phyloP scores from a whole-genome alignment of 2,329 filamentous ascomycete species.

The Blastomyces silverae region DNA sequence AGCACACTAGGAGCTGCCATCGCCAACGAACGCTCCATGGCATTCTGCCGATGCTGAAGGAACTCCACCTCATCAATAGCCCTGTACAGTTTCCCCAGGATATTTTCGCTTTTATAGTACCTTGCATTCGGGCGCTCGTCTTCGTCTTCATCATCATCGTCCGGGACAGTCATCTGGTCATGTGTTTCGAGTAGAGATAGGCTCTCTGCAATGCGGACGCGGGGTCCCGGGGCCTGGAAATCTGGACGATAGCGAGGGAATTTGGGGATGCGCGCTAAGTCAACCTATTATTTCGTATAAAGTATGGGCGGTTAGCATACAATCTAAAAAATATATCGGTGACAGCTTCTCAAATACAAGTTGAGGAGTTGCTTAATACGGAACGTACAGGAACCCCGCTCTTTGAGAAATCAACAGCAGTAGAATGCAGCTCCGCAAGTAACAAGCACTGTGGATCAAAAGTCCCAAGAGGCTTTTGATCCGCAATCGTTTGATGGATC shows the following conservation, averaged over 20 bases:
- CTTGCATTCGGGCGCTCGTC: constrained; percentile 42
- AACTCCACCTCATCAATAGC: constrained; percentile 65
- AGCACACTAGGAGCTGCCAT: constrained; percentile 22
- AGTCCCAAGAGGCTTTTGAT: constrained; percentile 50
- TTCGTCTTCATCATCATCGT: constrained; percentile 44
- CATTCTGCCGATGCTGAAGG: constrained; percentile 47
- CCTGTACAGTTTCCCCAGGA: constrained; percentile 64
- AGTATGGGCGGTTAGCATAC: constrained; percentile 19
- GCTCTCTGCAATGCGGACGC: constrained; percentile 39
- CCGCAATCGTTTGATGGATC: constrained; percentile 58
- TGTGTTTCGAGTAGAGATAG: constrained; percentile 38
- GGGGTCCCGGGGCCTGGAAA: constrained; percentile 49
- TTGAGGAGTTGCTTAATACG: not conserved
- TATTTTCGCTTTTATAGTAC: constrained; percentile 62
- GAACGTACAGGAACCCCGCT: constrained; percentile 53
- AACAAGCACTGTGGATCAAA: constrained; percentile 45
- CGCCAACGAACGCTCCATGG: constrained; percentile 19
- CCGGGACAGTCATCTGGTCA: constrained; percentile 42
- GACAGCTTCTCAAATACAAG: constrained; percentile 31
- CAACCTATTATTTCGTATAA: constrained; percentile 16
- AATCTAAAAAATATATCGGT: constrained; percentile 40
- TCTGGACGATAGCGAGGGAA: constrained; percentile 39
- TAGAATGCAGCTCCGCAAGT: constrained; percentile 60
- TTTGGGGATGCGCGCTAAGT: constrained; percentile 19
- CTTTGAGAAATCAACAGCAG: constrained; percentile 69